Base-by-base conservation (phyloP, 805 yeast species). In the Yarrowia yakushimensis region DNA sequence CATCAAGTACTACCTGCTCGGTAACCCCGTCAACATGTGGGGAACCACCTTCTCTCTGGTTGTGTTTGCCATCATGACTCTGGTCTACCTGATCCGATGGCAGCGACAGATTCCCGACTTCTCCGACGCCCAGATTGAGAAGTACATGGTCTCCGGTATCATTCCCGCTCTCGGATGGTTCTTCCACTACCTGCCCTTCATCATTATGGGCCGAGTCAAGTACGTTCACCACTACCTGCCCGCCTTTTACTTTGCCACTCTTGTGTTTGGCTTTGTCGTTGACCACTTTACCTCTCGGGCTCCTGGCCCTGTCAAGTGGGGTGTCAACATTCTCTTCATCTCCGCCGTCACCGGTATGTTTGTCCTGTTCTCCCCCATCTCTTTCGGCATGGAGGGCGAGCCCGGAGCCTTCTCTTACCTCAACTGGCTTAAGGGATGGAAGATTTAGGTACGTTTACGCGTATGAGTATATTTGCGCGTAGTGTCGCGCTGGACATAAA, bases 191-290 rank as follows among this genome's bases (percentile, higher is more conserved):
- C 71, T 88, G 70, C 98, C 99, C 33, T 93, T 93, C 76, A 83
- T 87, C 31, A 76, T 90, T 64, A 93, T 93, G 99, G 91, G 96
- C 12, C 88, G 99, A 79, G 97, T 94, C 63, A 91, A 96, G 1
- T 93, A 94, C 73, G 94, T 93, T 33, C 99, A 93, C 76, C 99
- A 93, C 74, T 93, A 93, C 75, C 83, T 91, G 67, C 99, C 99
- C 13, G 97, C 98, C 1, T 81, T 92, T 66, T 93, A 88, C 76
- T 93, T 93, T 78, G 98, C 98, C 57, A 86, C 91, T 78, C 77
- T 92, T 66, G 86, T 90, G 30, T 79, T 84, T 67, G 84, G 83
- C 63, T 88, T 83, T 73, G 76, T 82, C 66, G 75, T 86, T 50
- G 90, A 86, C 41, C 50, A 62, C 43, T 48, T 55, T 20, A 55